phyloP scores from a whole-genome alignment of 163 green algal species.

The Volvox carteri region DNA sequence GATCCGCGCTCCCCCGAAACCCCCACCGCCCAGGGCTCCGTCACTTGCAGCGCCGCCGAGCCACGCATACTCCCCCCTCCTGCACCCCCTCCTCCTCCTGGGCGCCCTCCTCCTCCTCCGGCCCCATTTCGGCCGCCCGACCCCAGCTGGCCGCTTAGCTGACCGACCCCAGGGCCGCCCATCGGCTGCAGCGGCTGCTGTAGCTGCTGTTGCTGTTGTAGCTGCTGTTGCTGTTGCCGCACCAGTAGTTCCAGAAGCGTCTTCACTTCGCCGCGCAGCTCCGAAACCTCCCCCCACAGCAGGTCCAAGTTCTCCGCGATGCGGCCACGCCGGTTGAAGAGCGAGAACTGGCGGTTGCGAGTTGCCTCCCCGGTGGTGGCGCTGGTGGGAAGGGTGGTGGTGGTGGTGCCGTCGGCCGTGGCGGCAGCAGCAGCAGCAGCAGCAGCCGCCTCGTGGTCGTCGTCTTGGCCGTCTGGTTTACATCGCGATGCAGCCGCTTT shows the following conservation, averaged over 20 bases:
- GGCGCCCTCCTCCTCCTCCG: no score
- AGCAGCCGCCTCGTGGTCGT: no score
- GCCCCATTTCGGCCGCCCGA: background rate
- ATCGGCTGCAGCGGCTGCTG: background rate
- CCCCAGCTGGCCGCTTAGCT: no score
- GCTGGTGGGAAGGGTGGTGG: no score
- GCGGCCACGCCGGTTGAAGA: conserved; percentile 30
- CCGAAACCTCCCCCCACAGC: conserved; percentile 14
- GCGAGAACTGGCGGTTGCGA: background rate
- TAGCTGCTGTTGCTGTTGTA: no score
- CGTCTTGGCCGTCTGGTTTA: no score
- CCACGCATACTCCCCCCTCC: background rate
- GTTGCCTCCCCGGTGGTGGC: background rate
- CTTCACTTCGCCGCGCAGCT: background rate
- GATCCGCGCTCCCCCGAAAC: no score
- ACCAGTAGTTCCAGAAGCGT: background rate
- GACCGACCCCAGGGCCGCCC: background rate
- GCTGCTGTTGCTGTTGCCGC: background rate
- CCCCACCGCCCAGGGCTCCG: no score
- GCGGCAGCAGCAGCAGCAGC: background rate
- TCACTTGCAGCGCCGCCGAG: no score
- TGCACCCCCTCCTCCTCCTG: background rate
- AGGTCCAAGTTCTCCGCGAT: conserved; percentile 28
- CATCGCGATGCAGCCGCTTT: no score
- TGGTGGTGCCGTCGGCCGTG: background rate